Evolutionary conservation across 139 green algal genomes (phyloP).

Genomic region (Nannochloris sp.): DNA sequence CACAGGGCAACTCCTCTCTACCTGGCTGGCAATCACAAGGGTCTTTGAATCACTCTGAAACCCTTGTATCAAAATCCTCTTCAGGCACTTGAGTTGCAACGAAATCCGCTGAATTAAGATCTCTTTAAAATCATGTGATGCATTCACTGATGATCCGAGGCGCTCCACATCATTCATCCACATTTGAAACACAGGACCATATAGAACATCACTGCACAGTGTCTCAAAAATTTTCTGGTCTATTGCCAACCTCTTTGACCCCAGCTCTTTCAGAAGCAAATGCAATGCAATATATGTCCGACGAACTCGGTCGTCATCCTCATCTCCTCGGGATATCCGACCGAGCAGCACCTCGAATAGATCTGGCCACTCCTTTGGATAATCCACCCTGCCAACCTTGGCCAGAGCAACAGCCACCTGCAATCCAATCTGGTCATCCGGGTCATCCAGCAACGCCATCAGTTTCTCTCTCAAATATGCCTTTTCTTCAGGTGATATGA

Average conservation of each 20-base stretch:
- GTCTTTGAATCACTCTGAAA: conserved; percentile 58
- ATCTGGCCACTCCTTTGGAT: conserved; percentile 68
- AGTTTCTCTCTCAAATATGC: conserved; percentile 57
- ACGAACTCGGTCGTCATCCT: conserved; percentile 22
- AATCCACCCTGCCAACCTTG: conserved; percentile 85
- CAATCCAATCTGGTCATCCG: conserved; percentile 70
- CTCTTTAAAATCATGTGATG: background rate
- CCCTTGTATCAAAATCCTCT: conserved; percentile 73
- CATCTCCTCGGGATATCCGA: no score
- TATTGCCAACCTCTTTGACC: conserved; percentile 71
- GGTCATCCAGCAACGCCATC: conserved; percentile 55
- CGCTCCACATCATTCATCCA: conserved; percentile 58
- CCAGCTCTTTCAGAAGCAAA: conserved; percentile 92
- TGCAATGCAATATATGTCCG: conserved; percentile 78
- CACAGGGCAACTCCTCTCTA: background rate
- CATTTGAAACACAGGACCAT: conserved; percentile 59
- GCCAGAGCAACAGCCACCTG: conserved; percentile 77
- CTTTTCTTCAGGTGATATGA: conserved; percentile 60
- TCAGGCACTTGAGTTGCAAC: conserved; percentile 75
- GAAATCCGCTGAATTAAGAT: conserved; percentile 76
- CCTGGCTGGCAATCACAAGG: conserved; percentile 22
- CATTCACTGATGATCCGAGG: conserved; percentile 24
- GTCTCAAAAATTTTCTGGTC: conserved; percentile 82
- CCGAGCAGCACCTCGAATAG: conserved; percentile 66
- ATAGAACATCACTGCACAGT: conserved; percentile 53